These are phyloP conservation scores for Loxodes magnus DNA, from an alignment of 73 alveolate species.

Conservation along the genomic window DNA sequence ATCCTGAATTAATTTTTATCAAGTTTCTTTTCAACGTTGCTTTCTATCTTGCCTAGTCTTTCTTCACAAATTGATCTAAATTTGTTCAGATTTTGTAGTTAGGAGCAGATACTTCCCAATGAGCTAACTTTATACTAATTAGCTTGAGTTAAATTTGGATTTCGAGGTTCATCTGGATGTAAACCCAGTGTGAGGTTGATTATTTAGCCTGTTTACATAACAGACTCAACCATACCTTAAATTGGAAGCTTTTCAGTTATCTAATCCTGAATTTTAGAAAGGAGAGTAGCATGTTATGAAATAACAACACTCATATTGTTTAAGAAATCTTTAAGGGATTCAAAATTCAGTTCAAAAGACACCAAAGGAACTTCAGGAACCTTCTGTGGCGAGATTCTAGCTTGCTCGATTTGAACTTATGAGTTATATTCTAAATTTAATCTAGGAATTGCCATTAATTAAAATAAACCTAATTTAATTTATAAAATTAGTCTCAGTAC, in stretches of 20 bases:
- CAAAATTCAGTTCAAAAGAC: not conserved
- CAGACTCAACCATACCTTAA: too few species aligned
- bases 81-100: not conserved
- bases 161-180: not conserved
- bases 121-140: not conserved
- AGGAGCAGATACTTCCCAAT: not conserved
- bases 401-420: not conserved
- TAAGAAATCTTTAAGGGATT: not conserved
- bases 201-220: not conserved
- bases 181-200: not conserved
- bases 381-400: not conserved
- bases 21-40: not conserved
- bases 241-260: too few species aligned
- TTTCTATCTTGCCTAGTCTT: not conserved
- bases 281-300: not conserved
- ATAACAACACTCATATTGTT: not conserved
- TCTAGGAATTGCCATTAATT: too few species aligned
- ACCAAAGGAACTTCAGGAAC: not conserved
- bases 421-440: too few species aligned
- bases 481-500: too few species aligned
- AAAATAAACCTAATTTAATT: too few species aligned
- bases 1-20: constrained; percentile 7
- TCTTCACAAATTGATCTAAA: not conserved
- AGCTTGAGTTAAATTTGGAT: not conserved
- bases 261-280: too few species aligned